Percentiles rank a stretch among this genome's conserved stretches.
Conservation (phyloP, 495 filamentous ascomycete species). For the Tetracladium setigerum region DNA sequence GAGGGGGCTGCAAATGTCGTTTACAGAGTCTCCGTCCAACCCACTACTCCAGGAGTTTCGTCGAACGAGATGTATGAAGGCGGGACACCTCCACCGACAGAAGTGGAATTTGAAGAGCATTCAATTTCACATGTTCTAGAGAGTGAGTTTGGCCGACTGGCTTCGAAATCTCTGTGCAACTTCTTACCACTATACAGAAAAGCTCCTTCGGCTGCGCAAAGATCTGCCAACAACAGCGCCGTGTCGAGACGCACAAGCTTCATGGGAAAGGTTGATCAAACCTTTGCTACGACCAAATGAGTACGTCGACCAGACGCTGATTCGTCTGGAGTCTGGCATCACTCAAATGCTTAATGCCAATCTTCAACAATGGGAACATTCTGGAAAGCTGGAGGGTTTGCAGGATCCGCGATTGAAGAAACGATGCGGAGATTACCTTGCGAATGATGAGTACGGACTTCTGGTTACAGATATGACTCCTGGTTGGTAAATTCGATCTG, state of each 20-base stretch:
- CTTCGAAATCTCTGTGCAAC: background rate
- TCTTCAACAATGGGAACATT: constrained; percentile 30
- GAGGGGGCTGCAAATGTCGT: constrained; percentile 24
- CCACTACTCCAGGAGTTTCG: constrained; percentile 4
- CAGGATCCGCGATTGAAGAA: constrained; percentile 27
- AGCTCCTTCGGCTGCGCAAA: constrained; percentile 20
- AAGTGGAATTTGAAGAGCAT: constrained; percentile 6
- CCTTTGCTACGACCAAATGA: constrained; percentile 13
- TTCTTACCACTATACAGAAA: constrained; percentile 10
- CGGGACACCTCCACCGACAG: constrained; percentile 15
- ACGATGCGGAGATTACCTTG: constrained; percentile 52
- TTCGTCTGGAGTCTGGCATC: constrained; percentile 15
- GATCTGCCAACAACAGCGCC: constrained; percentile 18
- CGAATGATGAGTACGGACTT: constrained; percentile 54
- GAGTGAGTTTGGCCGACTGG: constrained; percentile 1
- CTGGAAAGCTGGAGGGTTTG: background rate
- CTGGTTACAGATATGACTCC: constrained; percentile 78
- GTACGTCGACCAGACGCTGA: constrained; percentile 21
- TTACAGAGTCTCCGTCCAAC: constrained; percentile 10
- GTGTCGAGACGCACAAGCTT: constrained; percentile 6
- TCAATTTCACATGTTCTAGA: constrained; percentile 5
- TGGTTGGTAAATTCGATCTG: background rate
- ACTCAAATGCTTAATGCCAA: constrained; percentile 39
- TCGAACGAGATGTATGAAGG: constrained; percentile 9
- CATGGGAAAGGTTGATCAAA: constrained; percentile 5